Evolutionary conservation across 495 filamentous ascomycete species (phyloP).

Genomic region (Trichoderma asperelloides): DNA sequence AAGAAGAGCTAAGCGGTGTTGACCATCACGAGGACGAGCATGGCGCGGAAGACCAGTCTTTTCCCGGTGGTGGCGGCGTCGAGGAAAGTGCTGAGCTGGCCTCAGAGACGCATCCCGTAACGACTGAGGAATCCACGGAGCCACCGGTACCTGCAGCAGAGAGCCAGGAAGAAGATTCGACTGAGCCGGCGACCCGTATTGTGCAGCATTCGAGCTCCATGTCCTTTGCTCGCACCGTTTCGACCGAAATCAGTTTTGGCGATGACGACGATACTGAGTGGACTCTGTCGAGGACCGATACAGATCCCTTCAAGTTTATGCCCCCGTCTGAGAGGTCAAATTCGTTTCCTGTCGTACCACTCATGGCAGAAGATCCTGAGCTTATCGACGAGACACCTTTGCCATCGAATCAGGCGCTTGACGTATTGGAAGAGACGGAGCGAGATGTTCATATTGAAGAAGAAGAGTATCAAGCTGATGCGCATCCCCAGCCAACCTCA

Average conservation of each 20-base stretch:
- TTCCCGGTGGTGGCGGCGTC: constrained; percentile 18
- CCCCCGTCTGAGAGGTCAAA: constrained; percentile 46
- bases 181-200: constrained; percentile 17
- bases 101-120: constrained; percentile 18
- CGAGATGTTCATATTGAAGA: constrained; percentile 25
- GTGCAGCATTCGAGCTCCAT: constrained; percentile 42
- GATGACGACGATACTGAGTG: constrained; percentile 48
- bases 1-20: constrained; percentile 1
- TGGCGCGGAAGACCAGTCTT: constrained; percentile 25
- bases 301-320: constrained; percentile 49
- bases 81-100: constrained; percentile 14
- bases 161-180: constrained; percentile 14
- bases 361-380: constrained; percentile 20
- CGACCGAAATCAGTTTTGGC: constrained; percentile 43
- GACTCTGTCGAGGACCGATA: constrained; percentile 36
- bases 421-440: constrained; percentile 28
- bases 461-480: constrained; percentile 20
- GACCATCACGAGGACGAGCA: constrained; percentile 12
- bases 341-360: constrained; percentile 51
- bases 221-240: constrained; percentile 44
- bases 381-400: constrained; percentile 20
- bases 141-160: constrained; percentile 14
- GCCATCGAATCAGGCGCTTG: constrained; percentile 33
- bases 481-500: background rate
- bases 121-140: constrained; percentile 18